These are phyloP conservation scores for Pichia heedii DNA, from an alignment of 805 yeast genomes.

Conservation along the genomic window DNA sequence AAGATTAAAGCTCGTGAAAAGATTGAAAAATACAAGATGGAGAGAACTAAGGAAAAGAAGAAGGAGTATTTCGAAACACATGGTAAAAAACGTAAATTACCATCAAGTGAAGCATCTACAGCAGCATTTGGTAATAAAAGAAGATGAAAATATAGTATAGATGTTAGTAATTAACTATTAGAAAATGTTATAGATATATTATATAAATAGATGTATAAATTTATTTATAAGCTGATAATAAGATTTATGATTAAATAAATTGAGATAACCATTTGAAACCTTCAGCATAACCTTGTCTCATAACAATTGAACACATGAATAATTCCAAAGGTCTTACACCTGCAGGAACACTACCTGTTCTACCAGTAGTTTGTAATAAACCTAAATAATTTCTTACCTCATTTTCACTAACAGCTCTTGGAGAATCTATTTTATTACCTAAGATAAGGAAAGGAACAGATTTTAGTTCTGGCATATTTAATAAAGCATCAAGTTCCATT, in stretches of 20 bases:
- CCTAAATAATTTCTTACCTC: constrained; percentile 89
- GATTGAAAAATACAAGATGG: constrained; percentile 56
- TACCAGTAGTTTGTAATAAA: constrained; percentile 83
- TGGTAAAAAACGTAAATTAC: constrained; percentile 52
- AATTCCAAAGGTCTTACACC: constrained; percentile 88
- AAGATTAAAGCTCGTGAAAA: constrained; percentile 70
- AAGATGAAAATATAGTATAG: constrained; percentile 10
- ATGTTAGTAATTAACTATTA: too few species aligned
- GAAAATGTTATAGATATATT: too few species aligned
- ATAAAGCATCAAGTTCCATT: constrained; percentile 87
- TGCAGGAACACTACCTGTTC: constrained; percentile 60
- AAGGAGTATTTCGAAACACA: constrained; percentile 73
- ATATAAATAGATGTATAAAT: too few species aligned
- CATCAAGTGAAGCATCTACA: constrained; percentile 19
- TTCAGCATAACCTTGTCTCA: constrained; percentile 98
- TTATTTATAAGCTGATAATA: not conserved
- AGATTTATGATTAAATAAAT: constrained; percentile 50
- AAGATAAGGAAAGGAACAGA: constrained; percentile 86
- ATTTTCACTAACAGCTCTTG: constrained; percentile 89
- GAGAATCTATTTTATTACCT: constrained; percentile 95
- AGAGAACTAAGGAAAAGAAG: constrained; percentile 76
- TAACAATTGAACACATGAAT: constrained; percentile 94
- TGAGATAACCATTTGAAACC: constrained; percentile 98
- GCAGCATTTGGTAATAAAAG: constrained; percentile 24
- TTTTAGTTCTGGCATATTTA: constrained; percentile 83